A percentile compares a stretch with the other conserved stretches of the same genome.
Evolutionary conservation across 805 yeast genomes (phyloP).

Genomic region (Starmerella roubikii): DNA sequence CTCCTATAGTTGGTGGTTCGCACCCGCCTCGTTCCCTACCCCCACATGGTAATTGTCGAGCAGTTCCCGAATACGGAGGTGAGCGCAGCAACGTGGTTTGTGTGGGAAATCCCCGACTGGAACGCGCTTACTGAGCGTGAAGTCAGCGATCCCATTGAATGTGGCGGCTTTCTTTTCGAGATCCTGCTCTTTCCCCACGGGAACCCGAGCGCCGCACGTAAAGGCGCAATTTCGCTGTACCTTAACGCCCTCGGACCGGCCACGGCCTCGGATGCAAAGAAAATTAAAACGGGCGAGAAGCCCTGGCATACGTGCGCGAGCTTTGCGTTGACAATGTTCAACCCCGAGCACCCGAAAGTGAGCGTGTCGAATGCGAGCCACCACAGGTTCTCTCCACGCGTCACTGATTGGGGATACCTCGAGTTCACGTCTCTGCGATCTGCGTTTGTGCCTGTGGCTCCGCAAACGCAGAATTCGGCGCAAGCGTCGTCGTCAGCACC

Average conservation of each 20-base stretch:
- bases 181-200: conserved; percentile 69
- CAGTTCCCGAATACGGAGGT: conserved; percentile 16
- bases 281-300: background rate
- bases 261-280: background rate
- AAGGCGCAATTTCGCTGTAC: conserved; percentile 49
- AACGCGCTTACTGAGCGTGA: conserved; percentile 25
- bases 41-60: too few relatives aligned
- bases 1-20: too few relatives aligned
- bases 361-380: conserved; percentile 50
- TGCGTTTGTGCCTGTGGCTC: conserved; percentile 24
- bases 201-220: conserved; percentile 33
- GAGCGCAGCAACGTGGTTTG: conserved; percentile 16
- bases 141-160: conserved; percentile 23
- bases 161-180: conserved; percentile 30
- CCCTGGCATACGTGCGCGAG: conserved; percentile 54
- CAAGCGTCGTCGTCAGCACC: too few relatives aligned
- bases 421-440: conserved; percentile 49
- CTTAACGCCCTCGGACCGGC: conserved; percentile 47
- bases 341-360: conserved; percentile 55
- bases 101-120: conserved; percentile 31
- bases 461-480: conserved; percentile 23
- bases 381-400: conserved; percentile 63
- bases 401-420: conserved; percentile 94
- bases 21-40: too few relatives aligned
- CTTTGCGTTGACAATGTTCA: conserved; percentile 73